Evolutionary conservation across 768 basidiomycete genomes (phyloP).

Genomic region (Phanerodontia chrysosporium): DNA sequence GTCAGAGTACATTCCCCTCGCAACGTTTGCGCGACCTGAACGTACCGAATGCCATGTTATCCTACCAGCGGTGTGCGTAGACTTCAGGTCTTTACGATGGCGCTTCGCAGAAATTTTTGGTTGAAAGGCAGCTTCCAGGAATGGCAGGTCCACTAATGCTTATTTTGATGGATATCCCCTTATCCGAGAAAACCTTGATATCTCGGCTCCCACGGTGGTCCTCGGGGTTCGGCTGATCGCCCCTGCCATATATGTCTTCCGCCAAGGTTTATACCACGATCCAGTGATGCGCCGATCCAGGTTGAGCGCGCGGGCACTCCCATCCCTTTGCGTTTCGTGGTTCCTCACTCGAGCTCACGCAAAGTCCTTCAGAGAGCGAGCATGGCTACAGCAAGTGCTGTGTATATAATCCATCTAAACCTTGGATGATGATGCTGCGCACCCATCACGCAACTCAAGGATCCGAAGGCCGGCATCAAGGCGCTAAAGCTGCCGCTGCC

Average conservation of each 20-base stretch:
- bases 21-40: not conserved
- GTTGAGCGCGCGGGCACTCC: no score
- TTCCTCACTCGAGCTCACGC: no score
- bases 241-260: not conserved
- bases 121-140: constrained; percentile 5
- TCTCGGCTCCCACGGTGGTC: not conserved
- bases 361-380: no score
- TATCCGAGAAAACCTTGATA: no score
- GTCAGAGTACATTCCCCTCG: not conserved
- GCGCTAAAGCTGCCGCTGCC: not conserved
- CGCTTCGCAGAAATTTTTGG: constrained; percentile 15
- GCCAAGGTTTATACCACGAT: not conserved
- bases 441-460: not conserved
- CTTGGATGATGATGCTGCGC: no score
- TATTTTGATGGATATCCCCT: no score
- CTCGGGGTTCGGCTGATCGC: not conserved
- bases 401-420: no score
- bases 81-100: not conserved
- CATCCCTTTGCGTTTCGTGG: no score
- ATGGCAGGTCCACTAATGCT: no score
- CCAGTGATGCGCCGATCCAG: not conserved
- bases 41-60: constrained; percentile 32
- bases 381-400: no score
- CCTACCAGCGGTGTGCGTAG: constrained; percentile 3
- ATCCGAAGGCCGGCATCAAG: not conserved